A percentile compares a stretch with the other conserved stretches of the same genome.
Conservation (phyloP, 1,139 yeast species). For the Candida labiduridarum region DNA sequence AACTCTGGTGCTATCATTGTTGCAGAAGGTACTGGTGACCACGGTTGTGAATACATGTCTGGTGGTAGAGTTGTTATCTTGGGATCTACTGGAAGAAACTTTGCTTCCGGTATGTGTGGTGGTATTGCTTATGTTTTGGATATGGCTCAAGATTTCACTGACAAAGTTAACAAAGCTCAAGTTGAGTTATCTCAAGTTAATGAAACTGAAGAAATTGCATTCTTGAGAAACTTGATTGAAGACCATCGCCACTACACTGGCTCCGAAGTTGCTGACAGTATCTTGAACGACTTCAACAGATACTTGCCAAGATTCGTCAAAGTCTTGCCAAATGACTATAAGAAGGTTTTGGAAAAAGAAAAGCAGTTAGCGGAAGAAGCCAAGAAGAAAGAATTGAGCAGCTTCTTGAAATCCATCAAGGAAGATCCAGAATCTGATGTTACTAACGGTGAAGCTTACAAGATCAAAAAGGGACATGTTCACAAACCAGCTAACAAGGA, state of each 20-base stretch:
- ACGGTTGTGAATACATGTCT: slow-evolving; percentile 99
- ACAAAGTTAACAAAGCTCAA: slow-evolving; percentile 78
- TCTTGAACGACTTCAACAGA: slow-evolving; percentile 85
- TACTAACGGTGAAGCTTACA: slow-evolving; percentile 80
- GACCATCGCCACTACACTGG: slow-evolving; percentile 95
- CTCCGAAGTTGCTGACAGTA: slow-evolving; percentile 84
- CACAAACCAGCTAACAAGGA: slow-evolving; percentile 37
- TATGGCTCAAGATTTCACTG: slow-evolving; percentile 88
- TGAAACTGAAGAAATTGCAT: slow-evolving; percentile 93
- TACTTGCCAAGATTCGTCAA: slow-evolving; percentile 88
- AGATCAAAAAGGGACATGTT: slow-evolving; percentile 50
- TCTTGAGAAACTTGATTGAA: slow-evolving; percentile 89
- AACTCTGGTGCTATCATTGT: slow-evolving; percentile 98
- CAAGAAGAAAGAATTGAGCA: slow-evolving; percentile 59
- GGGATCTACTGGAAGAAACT: slow-evolving; percentile 90
- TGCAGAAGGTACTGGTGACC: slow-evolving; percentile 97
- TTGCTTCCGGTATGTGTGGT: slow-evolving; percentile 99
- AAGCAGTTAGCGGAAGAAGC: slow-evolving; percentile 68
- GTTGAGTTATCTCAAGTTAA: slow-evolving; percentile 77
- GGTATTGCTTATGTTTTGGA: slow-evolving; percentile 97
- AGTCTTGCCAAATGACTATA: slow-evolving; percentile 91
- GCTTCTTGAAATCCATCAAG: slow-evolving; percentile 65
- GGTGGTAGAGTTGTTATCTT: slow-evolving; percentile 97
- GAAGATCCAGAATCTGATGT: slow-evolving; percentile 85
- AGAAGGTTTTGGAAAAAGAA: slow-evolving; percentile 83